Evolutionary conservation across 352 stramenopile species (phyloP).

Genomic region (Pythium dissotocum): DNA sequence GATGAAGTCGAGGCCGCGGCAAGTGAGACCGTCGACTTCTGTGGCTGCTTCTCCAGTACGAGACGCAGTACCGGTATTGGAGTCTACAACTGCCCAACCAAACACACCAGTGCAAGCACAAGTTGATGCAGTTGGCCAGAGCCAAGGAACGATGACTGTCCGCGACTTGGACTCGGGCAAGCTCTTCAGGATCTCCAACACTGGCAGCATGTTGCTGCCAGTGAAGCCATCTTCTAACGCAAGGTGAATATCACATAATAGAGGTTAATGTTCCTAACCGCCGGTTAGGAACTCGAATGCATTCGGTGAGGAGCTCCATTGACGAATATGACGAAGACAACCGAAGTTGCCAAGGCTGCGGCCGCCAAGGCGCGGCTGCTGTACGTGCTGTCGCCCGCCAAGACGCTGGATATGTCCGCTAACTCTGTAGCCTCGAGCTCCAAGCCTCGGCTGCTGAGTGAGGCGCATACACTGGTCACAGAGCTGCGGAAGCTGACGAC

Average conservation of each 20-base stretch:
- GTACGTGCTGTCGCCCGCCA: conserved; percentile 88
- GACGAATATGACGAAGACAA: conserved; percentile 2
- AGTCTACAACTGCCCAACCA: background rate
- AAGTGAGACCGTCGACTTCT: conserved; percentile 30
- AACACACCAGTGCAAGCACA: too few species aligned
- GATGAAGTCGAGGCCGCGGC: conserved; percentile 17
- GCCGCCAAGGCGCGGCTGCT: conserved; percentile 43
- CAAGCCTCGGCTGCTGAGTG: conserved; percentile 52
- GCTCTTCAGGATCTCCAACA: conserved; percentile 65
- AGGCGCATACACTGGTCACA: conserved; percentile 54
- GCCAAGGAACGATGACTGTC: conserved; percentile 47
- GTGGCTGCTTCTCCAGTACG: conserved; percentile 9
- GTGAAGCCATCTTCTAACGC: conserved; percentile 30
- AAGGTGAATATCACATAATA: conserved; percentile 18
- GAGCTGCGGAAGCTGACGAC: conserved; percentile 65
- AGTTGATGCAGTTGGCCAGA: background rate
- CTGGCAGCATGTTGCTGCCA: conserved; percentile 60
- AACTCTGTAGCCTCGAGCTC: conserved; percentile 35
- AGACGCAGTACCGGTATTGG: background rate
- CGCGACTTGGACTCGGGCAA: conserved; percentile 73
- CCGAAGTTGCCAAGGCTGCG: background rate
- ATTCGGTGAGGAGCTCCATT: background rate
- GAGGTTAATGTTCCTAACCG: conserved; percentile 14
- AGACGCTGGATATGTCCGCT: conserved; percentile 80
- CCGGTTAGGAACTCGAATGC: background rate